These are phyloP conservation scores for Citrus reticulata DNA, from an alignment of 345 rosid species.

Conservation along the genomic window DNA sequence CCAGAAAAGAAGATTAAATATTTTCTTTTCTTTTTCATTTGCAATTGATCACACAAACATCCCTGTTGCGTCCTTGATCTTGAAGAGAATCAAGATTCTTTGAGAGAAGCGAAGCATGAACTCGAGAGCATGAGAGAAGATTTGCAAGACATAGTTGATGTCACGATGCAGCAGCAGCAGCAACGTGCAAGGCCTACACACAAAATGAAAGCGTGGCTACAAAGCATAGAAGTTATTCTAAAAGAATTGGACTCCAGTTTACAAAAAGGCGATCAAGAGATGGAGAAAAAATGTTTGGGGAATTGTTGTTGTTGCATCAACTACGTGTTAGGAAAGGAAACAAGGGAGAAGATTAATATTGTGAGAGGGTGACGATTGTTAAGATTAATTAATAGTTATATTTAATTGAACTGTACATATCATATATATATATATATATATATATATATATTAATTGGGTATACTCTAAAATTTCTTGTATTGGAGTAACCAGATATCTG, in stretches of 20 bases:
- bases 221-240: not conserved
- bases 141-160: not conserved
- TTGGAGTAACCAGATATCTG: not conserved
- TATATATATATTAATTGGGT: too few relatives aligned
- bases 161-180: not conserved
- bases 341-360: not conserved
- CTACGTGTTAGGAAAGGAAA: not conserved
- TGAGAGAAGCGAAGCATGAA: not conserved
- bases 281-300: not conserved
- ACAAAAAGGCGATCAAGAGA: not conserved
- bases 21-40: not conserved
- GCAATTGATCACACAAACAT: not conserved
- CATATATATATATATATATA: too few relatives aligned
- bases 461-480: not conserved
- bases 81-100: not conserved
- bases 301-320: not conserved
- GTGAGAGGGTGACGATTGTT: not conserved
- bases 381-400: too few relatives aligned
- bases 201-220: not conserved
- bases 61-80: not conserved
- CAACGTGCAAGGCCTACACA: not conserved
- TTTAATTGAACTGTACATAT: too few relatives aligned
- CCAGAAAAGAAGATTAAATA: too few relatives aligned
- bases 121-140: not conserved
- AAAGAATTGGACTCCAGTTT: not conserved